These are phyloP conservation scores for Gliomastix tumulicola DNA, from an alignment of 2,329 filamentous ascomycete genomes.

Conservation along the genomic window DNA sequence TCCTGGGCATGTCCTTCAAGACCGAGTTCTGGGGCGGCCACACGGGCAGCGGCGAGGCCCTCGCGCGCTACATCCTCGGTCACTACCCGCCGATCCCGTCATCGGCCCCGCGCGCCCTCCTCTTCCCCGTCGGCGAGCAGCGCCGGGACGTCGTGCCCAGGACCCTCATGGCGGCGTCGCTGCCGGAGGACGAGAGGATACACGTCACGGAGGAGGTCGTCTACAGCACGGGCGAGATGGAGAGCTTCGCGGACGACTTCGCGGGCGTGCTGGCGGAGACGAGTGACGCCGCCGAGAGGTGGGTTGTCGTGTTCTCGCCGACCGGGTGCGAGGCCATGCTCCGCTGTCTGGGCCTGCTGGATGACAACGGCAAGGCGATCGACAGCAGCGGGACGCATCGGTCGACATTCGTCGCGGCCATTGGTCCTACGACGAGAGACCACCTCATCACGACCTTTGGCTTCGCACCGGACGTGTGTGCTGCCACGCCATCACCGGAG, in stretches of 20 bases:
- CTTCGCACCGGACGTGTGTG: conserved; percentile 71
- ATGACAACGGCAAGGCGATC: conserved; percentile 21
- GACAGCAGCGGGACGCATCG: conserved; percentile 41
- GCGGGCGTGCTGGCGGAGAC: conserved; percentile 38
- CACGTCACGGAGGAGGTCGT: conserved; percentile 72
- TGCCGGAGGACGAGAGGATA: conserved; percentile 47
- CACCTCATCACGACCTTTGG: conserved; percentile 59
- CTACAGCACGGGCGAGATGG: conserved; percentile 81
- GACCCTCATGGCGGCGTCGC: conserved; percentile 54
- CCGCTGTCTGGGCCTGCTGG: conserved; percentile 42
- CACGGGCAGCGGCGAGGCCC: conserved; percentile 75
- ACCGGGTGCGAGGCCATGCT: conserved; percentile 58
- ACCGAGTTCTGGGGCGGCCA: no score
- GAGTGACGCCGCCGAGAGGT: conserved; percentile 36
- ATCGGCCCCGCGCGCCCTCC: no score
- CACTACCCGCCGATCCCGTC: conserved; percentile 75
- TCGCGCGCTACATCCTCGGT: conserved; percentile 70
- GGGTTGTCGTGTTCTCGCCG: conserved; percentile 71
- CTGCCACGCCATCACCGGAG: conserved; percentile 73
- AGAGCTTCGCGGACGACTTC: conserved; percentile 68
- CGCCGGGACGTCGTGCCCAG: conserved; percentile 84
- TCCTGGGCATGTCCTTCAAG: conserved; percentile 52
- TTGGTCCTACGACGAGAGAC: conserved; percentile 85
- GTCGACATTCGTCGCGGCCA: conserved; percentile 68
- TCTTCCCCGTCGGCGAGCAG: conserved; percentile 89